Evolutionary conservation across 2,329 filamentous ascomycete species (phyloP).

Genomic region (Chrysosporium queenslandicum): DNA sequence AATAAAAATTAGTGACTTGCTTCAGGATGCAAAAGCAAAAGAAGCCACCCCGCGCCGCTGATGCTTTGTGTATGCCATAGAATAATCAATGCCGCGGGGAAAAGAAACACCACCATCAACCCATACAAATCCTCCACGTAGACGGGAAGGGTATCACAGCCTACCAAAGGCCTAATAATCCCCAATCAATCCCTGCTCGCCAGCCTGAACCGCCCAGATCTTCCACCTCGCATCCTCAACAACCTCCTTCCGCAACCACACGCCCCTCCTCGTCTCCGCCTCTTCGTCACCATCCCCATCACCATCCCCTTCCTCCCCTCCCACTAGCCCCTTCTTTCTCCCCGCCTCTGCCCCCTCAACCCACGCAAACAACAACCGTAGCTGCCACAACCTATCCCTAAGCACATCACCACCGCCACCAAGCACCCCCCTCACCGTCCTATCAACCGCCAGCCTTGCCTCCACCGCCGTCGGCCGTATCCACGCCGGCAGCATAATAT

Average conservation of each 20-base stretch:
- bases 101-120: no score
- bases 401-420: slow-evolving; percentile 37
- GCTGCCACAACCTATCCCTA: slow-evolving; percentile 50
- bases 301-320: slow-evolving; percentile 17
- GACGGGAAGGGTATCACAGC: no score
- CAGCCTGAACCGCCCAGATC: slow-evolving; percentile 33
- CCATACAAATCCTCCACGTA: no score
- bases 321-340: slow-evolving; percentile 22
- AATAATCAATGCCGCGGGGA: no score
- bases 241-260: slow-evolving; percentile 33
- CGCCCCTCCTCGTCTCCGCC: slow-evolving; percentile 25
- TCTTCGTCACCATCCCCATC: slow-evolving; percentile 28
- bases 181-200: slow-evolving; percentile 15
- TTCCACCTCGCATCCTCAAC: slow-evolving; percentile 35
- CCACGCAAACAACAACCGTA: slow-evolving; percentile 57
- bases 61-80: no score
- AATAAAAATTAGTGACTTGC: no score
- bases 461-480: slow-evolving; percentile 57
- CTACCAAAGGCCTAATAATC: neutral
- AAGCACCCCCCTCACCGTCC: slow-evolving; percentile 31
- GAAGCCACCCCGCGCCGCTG: no score
- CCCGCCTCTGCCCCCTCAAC: slow-evolving; percentile 40
- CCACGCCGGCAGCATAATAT: slow-evolving; percentile 39
- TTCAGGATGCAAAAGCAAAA: no score
- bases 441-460: slow-evolving; percentile 56